These are phyloP conservation scores for Pelomyxa schiedti DNA, from an alignment of 78 protist species.

Conservation along the genomic window DNA sequence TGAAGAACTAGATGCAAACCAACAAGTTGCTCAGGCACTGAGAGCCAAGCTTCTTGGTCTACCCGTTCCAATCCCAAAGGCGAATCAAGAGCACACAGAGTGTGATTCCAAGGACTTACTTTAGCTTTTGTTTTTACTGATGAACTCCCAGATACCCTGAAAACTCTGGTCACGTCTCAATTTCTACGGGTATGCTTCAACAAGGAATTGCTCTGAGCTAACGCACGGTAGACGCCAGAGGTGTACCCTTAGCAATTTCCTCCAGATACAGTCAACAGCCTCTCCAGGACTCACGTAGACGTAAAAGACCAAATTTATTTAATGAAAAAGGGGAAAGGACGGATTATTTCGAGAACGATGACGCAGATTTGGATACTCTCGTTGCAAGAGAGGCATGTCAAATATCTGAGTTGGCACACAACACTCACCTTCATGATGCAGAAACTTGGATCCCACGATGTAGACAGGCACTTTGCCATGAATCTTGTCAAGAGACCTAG, in stretches of 20 bases:
- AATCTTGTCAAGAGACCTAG: no score
- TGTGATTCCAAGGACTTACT: background rate
- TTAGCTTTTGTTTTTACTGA: background rate
- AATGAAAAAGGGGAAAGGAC: slow-evolving; percentile 2
- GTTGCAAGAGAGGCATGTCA: slow-evolving; percentile 26
- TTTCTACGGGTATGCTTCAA: background rate
- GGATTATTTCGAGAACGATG: slow-evolving; percentile 21
- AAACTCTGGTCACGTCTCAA: background rate
- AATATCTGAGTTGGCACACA: no score
- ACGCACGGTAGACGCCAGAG: no score
- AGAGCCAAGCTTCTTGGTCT: background rate
- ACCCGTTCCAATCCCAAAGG: background rate
- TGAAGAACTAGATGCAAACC: background rate
- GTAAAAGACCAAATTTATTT: background rate
- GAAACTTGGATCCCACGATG: no score
- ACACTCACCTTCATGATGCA: no score
- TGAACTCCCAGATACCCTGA: background rate
- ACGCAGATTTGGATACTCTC: slow-evolving; percentile 10
- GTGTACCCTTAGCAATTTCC: no score
- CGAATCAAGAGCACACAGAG: background rate
- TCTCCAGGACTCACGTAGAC: background rate
- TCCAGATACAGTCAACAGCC: no score
- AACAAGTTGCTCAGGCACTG: background rate
- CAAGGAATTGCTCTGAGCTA: background rate
- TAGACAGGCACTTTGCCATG: no score